Base-by-base conservation (phyloP, 169 alveolate genomes). In the Plasmodium blacklocki region DNA sequence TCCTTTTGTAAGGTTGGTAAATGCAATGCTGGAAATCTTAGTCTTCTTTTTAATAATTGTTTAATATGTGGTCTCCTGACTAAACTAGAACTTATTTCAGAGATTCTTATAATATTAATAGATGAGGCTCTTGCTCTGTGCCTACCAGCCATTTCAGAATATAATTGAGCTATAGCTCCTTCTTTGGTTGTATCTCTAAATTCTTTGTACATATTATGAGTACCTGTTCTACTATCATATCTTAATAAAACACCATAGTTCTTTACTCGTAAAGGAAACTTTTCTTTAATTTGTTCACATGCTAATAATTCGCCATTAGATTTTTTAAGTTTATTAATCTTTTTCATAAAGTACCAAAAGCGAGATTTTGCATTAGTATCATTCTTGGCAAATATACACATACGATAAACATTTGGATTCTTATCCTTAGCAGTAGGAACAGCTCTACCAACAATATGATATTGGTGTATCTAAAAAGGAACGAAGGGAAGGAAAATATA, bases 191-290 rank as follows among this genome's bases (percentile, higher is more conserved):
- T 83, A 92, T 97, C 99, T 93, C 99, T 97, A 96, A 93, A 98
- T 96, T 99, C 99, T 96, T 98, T 99, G 97, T 99, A 99, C 99
- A 99, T 98, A 97, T 98, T 98, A 93, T 98, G 99, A 71, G 98
- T 97, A 78, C 99, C 99, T 60, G 99, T 98, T 92, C 99, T 98
- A 91, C 99, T 97, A 95, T 98, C 97, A 94, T 98, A 99, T 85
- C 99, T 97, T 85, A 98, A 95, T 96, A 98, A 97, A 71, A 98
- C 96, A 62, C 99, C 99, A 95, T 96, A 98, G 95, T 98, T 99
- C 96, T 98, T 97, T 73, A 96, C 99, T 86, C 91, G 91, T 58
- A 97, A 93, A 29, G 99, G 97, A 88, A 96, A 89, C 88, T 95
- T 96, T 91, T 98, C 99, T 64, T 83, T 45, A 80, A 96, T 87